phyloP scores from a whole-genome alignment of 768 basidiomycete species.

The Termitomyces sp. region DNA sequence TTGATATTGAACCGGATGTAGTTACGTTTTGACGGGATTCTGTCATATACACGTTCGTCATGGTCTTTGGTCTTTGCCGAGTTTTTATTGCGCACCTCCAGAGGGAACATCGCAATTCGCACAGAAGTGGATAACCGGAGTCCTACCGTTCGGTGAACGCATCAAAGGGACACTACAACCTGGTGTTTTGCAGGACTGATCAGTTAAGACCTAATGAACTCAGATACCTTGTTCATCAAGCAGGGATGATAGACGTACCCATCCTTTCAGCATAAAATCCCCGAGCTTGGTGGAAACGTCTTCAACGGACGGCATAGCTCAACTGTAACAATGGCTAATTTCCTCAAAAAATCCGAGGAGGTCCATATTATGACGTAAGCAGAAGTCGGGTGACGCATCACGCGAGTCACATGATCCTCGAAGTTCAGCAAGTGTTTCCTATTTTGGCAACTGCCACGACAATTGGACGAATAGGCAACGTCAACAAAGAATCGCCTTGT shows the following conservation, averaged over 20 bases:
- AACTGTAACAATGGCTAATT: neutral
- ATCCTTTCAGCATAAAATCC: constrained; percentile 71
- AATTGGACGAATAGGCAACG: neutral
- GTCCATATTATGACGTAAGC: neutral
- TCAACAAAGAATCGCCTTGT: neutral
- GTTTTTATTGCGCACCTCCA: constrained; percentile 8
- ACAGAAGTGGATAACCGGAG: constrained; percentile 49
- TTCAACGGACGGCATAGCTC: constrained; percentile 39
- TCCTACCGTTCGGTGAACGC: constrained; percentile 53
- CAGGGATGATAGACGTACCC: constrained; percentile 38
- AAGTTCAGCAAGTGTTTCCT: neutral
- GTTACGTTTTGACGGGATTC: constrained; percentile 6
- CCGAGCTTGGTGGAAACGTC: constrained; percentile 62
- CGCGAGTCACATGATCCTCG: constrained; percentile 1
- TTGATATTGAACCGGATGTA: constrained; percentile 27
- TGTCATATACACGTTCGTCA: constrained; percentile 4
- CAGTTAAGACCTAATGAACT: constrained; percentile 51
- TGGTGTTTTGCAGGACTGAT: constrained; percentile 50
- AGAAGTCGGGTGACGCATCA: neutral
- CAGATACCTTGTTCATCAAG: neutral
- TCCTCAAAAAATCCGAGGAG: too few species aligned
- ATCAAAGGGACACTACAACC: constrained; percentile 67
- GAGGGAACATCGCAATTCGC: constrained; percentile 50
- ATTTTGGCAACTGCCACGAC: constrained; percentile 25
- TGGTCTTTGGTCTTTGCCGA: too few species aligned